A percentile compares a stretch with the other conserved stretches of the same genome.
These are phyloP conservation scores for Pichia paraexigua DNA, from an alignment of 805 yeast genomes.

Conservation along the genomic window DNA sequence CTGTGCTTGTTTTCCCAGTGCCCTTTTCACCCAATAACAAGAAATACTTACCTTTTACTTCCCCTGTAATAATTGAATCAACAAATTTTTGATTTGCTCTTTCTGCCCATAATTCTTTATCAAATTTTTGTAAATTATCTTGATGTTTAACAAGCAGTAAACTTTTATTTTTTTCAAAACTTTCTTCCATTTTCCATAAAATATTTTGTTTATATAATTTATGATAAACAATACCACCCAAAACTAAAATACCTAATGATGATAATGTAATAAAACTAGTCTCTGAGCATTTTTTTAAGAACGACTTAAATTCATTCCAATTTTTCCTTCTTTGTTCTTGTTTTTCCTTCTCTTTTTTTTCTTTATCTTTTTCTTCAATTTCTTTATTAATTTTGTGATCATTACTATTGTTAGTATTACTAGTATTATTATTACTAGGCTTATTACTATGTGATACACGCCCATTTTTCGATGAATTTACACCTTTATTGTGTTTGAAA, in stretches of 20 bases:
- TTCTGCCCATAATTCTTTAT: conserved; percentile 51
- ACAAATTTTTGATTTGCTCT: conserved; percentile 59
- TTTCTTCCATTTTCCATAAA: conserved; percentile 51
- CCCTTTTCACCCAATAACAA: conserved; percentile 78
- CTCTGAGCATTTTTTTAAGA: conserved; percentile 44
- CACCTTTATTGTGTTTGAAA: neutral
- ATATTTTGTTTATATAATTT: conserved; percentile 51
- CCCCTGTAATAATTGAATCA: conserved; percentile 60
- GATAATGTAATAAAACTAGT: conserved; percentile 67
- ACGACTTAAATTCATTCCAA: conserved; percentile 9
- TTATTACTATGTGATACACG: neutral
- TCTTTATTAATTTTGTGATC: neutral
- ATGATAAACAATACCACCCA: conserved; percentile 69
- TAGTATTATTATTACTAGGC: neutral
- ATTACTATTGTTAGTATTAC: neutral
- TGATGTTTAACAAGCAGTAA: conserved; percentile 53
- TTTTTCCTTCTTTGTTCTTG: conserved; percentile 4
- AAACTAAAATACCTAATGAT: conserved; percentile 57
- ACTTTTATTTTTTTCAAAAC: conserved; percentile 57
- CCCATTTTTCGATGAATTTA: neutral
- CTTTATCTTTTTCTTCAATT: neutral
- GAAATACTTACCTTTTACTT: conserved; percentile 59
- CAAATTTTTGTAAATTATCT: conserved; percentile 35
- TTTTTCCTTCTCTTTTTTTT: conserved; percentile 10
- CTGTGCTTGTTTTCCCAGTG: conserved; percentile 74